Conservation (phyloP, 768 basidiomycete species). For the Naganishia antarctica region DNA sequence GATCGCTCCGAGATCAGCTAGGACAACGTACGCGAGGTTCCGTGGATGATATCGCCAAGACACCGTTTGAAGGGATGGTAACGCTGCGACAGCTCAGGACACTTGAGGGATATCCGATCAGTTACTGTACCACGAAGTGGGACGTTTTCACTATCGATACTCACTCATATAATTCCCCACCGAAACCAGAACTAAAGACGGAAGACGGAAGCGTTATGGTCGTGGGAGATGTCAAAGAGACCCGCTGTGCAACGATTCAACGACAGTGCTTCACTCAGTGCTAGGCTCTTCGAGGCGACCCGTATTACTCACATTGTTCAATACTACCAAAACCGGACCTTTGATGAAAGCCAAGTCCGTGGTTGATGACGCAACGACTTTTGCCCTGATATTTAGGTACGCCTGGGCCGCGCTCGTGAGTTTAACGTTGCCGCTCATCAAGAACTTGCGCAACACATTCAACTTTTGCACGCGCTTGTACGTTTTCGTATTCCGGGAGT, state of each 20-base stretch:
- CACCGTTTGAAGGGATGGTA: conserved; percentile 26
- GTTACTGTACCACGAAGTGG: too few species aligned
- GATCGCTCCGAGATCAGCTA: too few species aligned
- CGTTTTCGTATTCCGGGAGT: conserved; percentile 38
- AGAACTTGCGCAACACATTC: conserved; percentile 38
- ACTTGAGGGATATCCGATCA: conserved; percentile 20
- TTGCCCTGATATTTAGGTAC: conserved; percentile 34
- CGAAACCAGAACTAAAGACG: conserved; percentile 38
- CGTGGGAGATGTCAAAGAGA: neutral
- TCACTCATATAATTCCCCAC: conserved; percentile 42
- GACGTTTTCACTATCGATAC: neutral
- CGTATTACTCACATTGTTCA: conserved; percentile 47
- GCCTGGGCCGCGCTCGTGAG: conserved; percentile 31
- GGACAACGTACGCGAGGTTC: conserved; percentile 44
- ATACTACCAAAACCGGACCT: conserved; percentile 41
- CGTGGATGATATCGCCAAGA: conserved; percentile 34
- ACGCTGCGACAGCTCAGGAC: conserved; percentile 40
- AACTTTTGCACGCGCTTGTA: conserved; percentile 39
- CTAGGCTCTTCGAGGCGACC: too few species aligned
- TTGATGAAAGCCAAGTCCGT: conserved; percentile 45
- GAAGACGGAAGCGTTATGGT: conserved; percentile 35
- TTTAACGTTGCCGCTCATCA: conserved; percentile 36
- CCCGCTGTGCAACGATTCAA: neutral
- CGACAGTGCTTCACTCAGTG: too few species aligned
- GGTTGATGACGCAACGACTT: conserved; percentile 33